A percentile compares a stretch with the other conserved stretches of the same genome.
These are phyloP conservation scores for Przewalskia tangutica DNA, from an alignment of 257 asterid species.

Conservation along the genomic window DNA sequence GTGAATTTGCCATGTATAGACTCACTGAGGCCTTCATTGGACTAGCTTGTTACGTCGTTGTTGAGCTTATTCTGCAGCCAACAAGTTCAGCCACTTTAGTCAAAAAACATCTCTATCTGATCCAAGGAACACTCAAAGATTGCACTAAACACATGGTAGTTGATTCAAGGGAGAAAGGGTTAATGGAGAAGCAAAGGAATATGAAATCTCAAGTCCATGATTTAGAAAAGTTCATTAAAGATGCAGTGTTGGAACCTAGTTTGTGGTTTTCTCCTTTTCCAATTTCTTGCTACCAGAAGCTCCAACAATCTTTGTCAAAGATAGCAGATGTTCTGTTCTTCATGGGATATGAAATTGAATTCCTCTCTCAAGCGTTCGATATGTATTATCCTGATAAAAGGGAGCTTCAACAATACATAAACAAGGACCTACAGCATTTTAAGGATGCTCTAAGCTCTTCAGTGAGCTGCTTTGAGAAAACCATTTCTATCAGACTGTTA, in stretches of 20 bases:
- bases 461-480: not conserved
- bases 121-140: conserved; percentile 25
- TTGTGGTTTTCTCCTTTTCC: conserved; percentile 63
- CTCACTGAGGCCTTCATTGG: conserved; percentile 60
- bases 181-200: conserved; percentile 20
- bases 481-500: conserved; percentile 3
- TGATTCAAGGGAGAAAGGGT: conserved; percentile 4
- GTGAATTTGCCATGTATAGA: conserved; percentile 50
- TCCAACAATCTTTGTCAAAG: conserved; percentile 27
- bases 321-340: conserved; percentile 25
- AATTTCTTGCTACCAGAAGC: conserved; percentile 32
- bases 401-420: conserved; percentile 32
- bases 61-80: conserved; percentile 55
- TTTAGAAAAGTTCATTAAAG: conserved; percentile 24
- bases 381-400: conserved; percentile 8
- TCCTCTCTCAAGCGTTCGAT: conserved; percentile 18
- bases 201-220: conserved; percentile 21
- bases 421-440: conserved; percentile 14
- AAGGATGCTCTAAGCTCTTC: conserved; percentile 19
- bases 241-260: conserved; percentile 52
- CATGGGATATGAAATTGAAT: conserved; percentile 23
- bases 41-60: conserved; percentile 28
- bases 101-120: conserved; percentile 21
- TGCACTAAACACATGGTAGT: not conserved
- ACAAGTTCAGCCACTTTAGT: conserved; percentile 53